A percentile compares a stretch with the other conserved stretches of the same genome.
These are phyloP conservation scores for Perilla frutescens DNA, from an alignment of 257 asterid species.

Conservation along the genomic window DNA sequence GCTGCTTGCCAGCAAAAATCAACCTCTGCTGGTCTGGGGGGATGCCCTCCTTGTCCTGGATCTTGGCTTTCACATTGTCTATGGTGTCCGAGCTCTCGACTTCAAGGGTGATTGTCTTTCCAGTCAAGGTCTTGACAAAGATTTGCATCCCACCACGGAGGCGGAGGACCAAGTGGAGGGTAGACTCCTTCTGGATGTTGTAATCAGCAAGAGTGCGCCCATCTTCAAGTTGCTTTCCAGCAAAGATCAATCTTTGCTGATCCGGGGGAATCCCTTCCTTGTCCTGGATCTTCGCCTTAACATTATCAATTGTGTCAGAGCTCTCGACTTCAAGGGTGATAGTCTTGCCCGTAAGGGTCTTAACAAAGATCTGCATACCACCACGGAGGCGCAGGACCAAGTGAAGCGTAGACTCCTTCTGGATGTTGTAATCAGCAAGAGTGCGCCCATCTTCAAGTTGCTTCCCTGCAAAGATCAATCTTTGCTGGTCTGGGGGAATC, in stretches of 20 bases:
- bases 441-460: constrained; percentile 54
- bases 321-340: too few relatives aligned
- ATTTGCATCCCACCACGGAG: constrained; percentile 24
- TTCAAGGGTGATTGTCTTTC: constrained; percentile 10
- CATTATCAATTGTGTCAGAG: too few relatives aligned
- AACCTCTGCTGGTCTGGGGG: constrained; percentile 20
- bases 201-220: constrained; percentile 12
- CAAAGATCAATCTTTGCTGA: constrained; percentile 18
- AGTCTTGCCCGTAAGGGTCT: too few relatives aligned
- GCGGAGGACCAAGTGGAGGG: constrained; percentile 14
- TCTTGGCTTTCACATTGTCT: constrained; percentile 18
- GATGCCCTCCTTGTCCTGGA: constrained; percentile 21
- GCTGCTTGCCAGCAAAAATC: constrained; percentile 16
- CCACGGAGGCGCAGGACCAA: too few relatives aligned
- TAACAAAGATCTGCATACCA: too few relatives aligned
- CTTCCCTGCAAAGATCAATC: constrained; percentile 53
- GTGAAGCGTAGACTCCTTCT: too few relatives aligned
- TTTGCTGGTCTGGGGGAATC: constrained; percentile 35
- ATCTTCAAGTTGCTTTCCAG: constrained; percentile 21
- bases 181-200: constrained; percentile 17
- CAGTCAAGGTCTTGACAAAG: constrained; percentile 14
- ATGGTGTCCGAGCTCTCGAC: constrained; percentile 24
- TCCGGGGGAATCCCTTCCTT: constrained; percentile 34
- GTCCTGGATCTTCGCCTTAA: constrained; percentile 30
- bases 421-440: too few relatives aligned